Conservation (phyloP, 768 basidiomycete genomes). For the Mrakia gelida region DNA sequence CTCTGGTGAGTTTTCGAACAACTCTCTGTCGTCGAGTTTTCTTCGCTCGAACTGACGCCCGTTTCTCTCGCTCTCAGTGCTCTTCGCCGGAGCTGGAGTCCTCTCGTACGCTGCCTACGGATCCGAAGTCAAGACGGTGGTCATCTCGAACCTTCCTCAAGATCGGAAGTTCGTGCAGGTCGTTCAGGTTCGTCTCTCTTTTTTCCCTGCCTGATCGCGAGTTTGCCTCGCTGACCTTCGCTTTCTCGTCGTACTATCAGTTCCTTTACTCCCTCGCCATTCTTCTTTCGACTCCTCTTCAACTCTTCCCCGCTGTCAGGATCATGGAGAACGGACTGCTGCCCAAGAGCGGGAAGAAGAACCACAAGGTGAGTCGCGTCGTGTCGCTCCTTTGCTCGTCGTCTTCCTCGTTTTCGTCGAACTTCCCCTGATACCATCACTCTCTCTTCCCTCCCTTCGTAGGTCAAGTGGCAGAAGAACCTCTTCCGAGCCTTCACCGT, state of each 20-base stretch:
- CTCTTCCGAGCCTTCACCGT: constrained; percentile 48
- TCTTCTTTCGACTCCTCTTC: constrained; percentile 78
- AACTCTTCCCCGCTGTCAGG: constrained; percentile 95
- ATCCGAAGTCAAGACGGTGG: constrained; percentile 80
- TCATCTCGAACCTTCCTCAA: constrained; percentile 85
- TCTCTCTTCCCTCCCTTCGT: background rate
- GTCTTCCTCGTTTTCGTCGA: background rate
- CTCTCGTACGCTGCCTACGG: constrained; percentile 87
- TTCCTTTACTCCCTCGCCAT: constrained; percentile 91
- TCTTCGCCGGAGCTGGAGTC: constrained; percentile 82
- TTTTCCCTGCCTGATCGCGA: background rate
- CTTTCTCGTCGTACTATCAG: constrained; percentile 36
- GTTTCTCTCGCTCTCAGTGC: constrained; percentile 49
- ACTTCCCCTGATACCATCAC: background rate
- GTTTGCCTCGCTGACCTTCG: background rate
- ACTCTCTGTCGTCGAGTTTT: background rate
- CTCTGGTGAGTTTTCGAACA: constrained; percentile 51
- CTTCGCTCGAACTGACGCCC: background rate
- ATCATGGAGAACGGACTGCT: constrained; percentile 97
- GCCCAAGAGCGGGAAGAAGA: constrained; percentile 71
- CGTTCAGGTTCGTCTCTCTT: constrained; percentile 47
- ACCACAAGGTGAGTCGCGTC: constrained; percentile 43
- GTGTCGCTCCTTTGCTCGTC: background rate
- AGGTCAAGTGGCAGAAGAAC: constrained; percentile 97
- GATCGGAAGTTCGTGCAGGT: constrained; percentile 81